These are phyloP conservation scores for Cytospora schulzeri DNA, from an alignment of 2,329 filamentous ascomycete genomes.

Conservation along the genomic window DNA sequence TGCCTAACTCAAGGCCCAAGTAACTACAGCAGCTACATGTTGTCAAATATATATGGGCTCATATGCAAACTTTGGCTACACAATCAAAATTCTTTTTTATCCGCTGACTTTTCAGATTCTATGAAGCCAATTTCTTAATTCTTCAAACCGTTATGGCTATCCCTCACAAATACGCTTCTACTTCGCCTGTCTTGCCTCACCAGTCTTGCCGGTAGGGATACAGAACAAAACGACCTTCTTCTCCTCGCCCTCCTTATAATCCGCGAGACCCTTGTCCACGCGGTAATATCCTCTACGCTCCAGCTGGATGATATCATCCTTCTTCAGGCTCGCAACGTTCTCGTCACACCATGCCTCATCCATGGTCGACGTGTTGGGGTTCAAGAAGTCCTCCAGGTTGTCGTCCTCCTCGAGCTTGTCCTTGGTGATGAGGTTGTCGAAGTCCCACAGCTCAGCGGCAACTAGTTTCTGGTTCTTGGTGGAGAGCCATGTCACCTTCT, in stretches of 20 bases:
- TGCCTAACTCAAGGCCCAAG: too few species aligned
- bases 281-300: conserved; percentile 92
- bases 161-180: neutral
- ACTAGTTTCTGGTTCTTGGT: conserved; percentile 74
- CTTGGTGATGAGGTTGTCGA: conserved; percentile 94
- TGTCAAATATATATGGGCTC: too few species aligned
- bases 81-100: neutral
- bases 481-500: conserved; percentile 95
- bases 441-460: conserved; percentile 85
- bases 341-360: conserved; percentile 78
- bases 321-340: conserved; percentile 77
- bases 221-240: conserved; percentile 57
- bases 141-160: neutral
- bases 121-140: neutral
- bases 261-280: conserved; percentile 66
- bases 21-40: too few species aligned
- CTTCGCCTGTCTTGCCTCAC: conserved; percentile 18
- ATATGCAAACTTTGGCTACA: neutral
- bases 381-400: conserved; percentile 80
- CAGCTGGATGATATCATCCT: conserved; percentile 91
- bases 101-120: neutral
- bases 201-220: conserved; percentile 57
- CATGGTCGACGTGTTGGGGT: conserved; percentile 71
- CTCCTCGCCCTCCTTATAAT: conserved; percentile 55
- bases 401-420: conserved; percentile 91